A percentile compares a stretch with the other conserved stretches of the same genome.
phyloP scores from a whole-genome alignment of 768 basidiomycete species.

The Boletus vermiculosoides region DNA sequence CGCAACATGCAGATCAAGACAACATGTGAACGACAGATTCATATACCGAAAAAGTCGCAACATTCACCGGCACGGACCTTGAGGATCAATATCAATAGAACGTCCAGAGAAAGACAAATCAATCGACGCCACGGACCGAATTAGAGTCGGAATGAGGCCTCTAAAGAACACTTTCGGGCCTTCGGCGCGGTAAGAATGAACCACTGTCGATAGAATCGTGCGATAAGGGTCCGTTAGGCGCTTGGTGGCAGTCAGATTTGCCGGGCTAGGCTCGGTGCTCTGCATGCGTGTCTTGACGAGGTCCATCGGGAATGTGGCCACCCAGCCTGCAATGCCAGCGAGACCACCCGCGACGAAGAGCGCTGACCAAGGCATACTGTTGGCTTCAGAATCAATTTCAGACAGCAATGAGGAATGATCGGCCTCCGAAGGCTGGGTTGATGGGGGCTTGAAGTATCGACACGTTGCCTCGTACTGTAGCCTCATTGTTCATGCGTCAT shows the following conservation, averaged over 20 bases:
- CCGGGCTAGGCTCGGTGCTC: conserved; percentile 32
- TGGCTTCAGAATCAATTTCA: conserved; percentile 40
- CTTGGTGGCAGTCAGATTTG: background rate
- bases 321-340: conserved; percentile 78
- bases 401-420: conserved; percentile 39
- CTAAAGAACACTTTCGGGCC: conserved; percentile 71
- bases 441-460: conserved; percentile 42
- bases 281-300: conserved; percentile 91
- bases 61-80: conserved; percentile 84
- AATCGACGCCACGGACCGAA: conserved; percentile 47
- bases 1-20: conserved; percentile 15
- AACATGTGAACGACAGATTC: conserved; percentile 52
- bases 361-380: conserved; percentile 47
- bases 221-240: conserved; percentile 51
- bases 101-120: background rate
- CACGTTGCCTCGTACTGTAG: conserved; percentile 62
- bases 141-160: conserved; percentile 76
- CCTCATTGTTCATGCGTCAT: conserved; percentile 9
- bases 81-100: background rate
- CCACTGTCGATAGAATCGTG: conserved; percentile 55
- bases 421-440: conserved; percentile 3
- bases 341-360: conserved; percentile 72
- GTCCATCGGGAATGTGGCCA: conserved; percentile 83
- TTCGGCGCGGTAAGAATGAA: conserved; percentile 59
- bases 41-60: conserved; percentile 76